Evolutionary conservation across 2,329 filamentous ascomycete species (phyloP), one percentile per base, ranked within the genome.

Genomic region (Neophaeococcomyces mojaviensis): DNA sequence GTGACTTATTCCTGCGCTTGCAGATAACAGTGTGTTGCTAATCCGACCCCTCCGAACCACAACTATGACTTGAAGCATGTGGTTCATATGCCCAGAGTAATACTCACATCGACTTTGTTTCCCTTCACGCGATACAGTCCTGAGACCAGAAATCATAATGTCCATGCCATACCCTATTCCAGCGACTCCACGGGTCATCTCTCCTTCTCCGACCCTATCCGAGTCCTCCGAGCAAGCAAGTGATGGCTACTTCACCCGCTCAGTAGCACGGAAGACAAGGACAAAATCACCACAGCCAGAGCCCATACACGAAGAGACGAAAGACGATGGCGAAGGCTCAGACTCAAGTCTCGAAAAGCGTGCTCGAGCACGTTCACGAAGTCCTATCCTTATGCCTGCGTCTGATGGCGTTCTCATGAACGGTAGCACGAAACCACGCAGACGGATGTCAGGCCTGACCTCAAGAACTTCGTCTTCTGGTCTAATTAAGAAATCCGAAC

Each of bases 171-270:
- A 77, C 53, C 70, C 72, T 56, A 72, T 92, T 48, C 88, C 89
- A 47, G 77, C 77, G 47, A 92, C 84, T 47, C 88, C 88, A 59
- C 83, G 88, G 60, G 86, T 96, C 56, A 94, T 92, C 57, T 94
- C 88, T 10, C 88, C 89, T 33, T 92, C 88, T 46, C 88, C 89
- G 33, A 83, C 84, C 2, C 80, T 80, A 1, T 82, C 79, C 18
- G 79, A 82, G 47, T 63, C 63, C 26, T 72, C 72, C 51, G 69
- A 73, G 34, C 59, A 52, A 53, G 64, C 61, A 34, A 73, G 73
- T 54, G 76, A 82, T 61, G 75, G 76, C 50, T 82, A 94, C 65
- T 80, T 79, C 54, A 94, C 88, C 51, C 80, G 88, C 58, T 90
- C 88, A 28, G 82, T 81, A 44, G 76, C 82, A 49, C 73, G 74